Evolutionary conservation across 192 early-diverging fungal genomes (phyloP), one percentile per base, ranked within the genome.

Genomic region (Coemansia aciculifera): DNA sequence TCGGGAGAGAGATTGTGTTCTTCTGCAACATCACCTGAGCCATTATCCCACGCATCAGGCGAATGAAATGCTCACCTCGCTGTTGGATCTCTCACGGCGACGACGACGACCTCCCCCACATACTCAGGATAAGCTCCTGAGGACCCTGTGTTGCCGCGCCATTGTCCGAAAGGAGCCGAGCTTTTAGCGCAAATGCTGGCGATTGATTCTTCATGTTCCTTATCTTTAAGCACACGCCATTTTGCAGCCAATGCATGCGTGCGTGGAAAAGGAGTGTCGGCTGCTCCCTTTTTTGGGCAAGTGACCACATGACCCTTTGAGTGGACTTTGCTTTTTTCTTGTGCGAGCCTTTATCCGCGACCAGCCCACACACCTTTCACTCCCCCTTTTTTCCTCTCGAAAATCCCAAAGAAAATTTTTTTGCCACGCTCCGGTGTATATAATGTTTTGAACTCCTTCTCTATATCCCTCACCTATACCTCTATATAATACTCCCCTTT

Each of bases 401-500:
- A 32, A 54, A 48, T 48, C 46, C 46, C 8, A 23, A 21, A 48
- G 9, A 48, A 23, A 13, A 15, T 54, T 54, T 51, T 52, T 29
- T 54, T 4, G 24, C 51, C 21, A 29, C 27, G 27, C 27, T 51
- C 6, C 1, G 32, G n/a, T 10, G n/a, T 34, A 10, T 38, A 54
- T 39, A 48, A 68, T 44, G 63, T 6, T 34, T 17, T 51, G 24
- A 13, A 36, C 34, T 27, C 13, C 27, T 46, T 43, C 21, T 51
- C 39, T 29, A 62, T 61, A 59, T 27, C 27, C 5, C 5, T 32
- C 21, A 48, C 51, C 21, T 64, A 31, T 31, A 19, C 29, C 49
- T 12, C 62, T 60, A n/a, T 65, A 62, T 66, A 54, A 21, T 66
- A 43, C 11, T 36, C 59, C 6, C 12, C 12, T 32, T 21, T 17